phyloP scores from a whole-genome alignment of 2,329 filamentous ascomycete genomes.

The Daldinia sp. region DNA sequence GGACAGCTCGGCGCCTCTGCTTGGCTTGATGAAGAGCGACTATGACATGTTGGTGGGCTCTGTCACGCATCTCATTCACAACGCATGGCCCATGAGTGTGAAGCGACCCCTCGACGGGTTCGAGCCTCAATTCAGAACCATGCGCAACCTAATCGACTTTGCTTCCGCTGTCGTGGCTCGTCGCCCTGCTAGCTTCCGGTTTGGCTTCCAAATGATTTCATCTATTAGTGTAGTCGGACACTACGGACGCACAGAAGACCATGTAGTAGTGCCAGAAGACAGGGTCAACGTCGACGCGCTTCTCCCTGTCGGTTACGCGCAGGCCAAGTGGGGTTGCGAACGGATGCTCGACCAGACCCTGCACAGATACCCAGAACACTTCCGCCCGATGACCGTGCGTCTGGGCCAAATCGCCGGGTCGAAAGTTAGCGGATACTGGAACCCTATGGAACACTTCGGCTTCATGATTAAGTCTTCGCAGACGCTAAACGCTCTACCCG shows the following conservation, averaged over 20 bases:
- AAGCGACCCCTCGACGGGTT: slow-evolving; percentile 50
- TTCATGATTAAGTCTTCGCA: slow-evolving; percentile 61
- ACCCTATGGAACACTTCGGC: slow-evolving; percentile 58
- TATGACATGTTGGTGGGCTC: slow-evolving; percentile 49
- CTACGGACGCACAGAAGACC: slow-evolving; percentile 32
- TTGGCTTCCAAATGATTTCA: slow-evolving; percentile 53
- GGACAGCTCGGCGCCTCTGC: slow-evolving; percentile 49
- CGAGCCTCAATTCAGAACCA: slow-evolving; percentile 53
- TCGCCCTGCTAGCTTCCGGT: not conserved
- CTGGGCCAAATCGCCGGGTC: slow-evolving; percentile 63
- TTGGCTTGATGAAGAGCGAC: slow-evolving; percentile 52
- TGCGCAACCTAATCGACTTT: slow-evolving; percentile 58
- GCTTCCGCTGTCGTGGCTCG: slow-evolving; percentile 42
- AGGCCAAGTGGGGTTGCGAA: slow-evolving; percentile 61
- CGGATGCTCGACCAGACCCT: slow-evolving; percentile 58
- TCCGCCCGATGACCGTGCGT: slow-evolving; percentile 54
- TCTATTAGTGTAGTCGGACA: slow-evolving; percentile 51
- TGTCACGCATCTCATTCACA: slow-evolving; percentile 60
- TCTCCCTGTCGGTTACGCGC: slow-evolving; percentile 57
- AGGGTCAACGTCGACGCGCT: slow-evolving; percentile 49
- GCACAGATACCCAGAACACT: slow-evolving; percentile 49
- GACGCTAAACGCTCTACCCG: slow-evolving; percentile 52
- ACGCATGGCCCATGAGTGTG: slow-evolving; percentile 59
- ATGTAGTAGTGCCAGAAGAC: slow-evolving; percentile 52
- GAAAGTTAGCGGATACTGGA: slow-evolving; percentile 60